These are phyloP conservation scores for Mycena vitilis DNA, from an alignment of 768 basidiomycete species.

Conservation along the genomic window DNA sequence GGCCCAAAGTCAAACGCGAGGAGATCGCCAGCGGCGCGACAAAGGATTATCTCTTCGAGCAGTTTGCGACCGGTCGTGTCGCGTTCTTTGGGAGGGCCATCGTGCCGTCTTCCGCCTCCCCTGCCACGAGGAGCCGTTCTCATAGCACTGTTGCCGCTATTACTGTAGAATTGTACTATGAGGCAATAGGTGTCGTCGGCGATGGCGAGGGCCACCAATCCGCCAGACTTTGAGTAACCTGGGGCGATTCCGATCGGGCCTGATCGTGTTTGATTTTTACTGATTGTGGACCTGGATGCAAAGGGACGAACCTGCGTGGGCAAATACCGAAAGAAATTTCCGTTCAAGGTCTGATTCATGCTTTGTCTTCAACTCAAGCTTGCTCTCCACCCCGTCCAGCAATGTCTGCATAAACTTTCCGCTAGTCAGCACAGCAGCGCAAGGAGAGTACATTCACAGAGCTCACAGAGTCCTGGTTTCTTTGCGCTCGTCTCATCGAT, in stretches of 20 bases:
- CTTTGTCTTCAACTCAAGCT: slow-evolving; percentile 40
- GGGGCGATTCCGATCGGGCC: slow-evolving; percentile 63
- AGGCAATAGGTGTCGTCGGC: slow-evolving; percentile 50
- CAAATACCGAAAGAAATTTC: slow-evolving; percentile 45
- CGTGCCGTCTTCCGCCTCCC: slow-evolving; percentile 13
- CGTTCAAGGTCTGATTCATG: slow-evolving; percentile 41
- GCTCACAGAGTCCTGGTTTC: slow-evolving; percentile 23
- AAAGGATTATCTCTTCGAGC: slow-evolving; percentile 58
- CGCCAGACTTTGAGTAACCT: slow-evolving; percentile 56
- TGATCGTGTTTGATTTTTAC: slow-evolving; percentile 1
- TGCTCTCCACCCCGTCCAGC: slow-evolving; percentile 45
- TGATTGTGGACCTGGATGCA: neutral
- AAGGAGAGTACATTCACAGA: neutral
- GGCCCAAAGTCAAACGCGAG: slow-evolving; percentile 67
- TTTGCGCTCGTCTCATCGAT: slow-evolving; percentile 21
- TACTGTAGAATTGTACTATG: slow-evolving; percentile 35
- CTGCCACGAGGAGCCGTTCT: slow-evolving; percentile 24
- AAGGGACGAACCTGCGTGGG: slow-evolving; percentile 40
- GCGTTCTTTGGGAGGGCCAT: slow-evolving; percentile 21
- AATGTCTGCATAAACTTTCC: slow-evolving; percentile 43
- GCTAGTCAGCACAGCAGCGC: neutral
- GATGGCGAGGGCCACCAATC: slow-evolving; percentile 60
- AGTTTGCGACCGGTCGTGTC: slow-evolving; percentile 41
- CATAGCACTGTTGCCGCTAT: slow-evolving; percentile 31
- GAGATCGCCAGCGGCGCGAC: slow-evolving; percentile 55